Evolutionary conservation across 2,329 filamentous ascomycete genomes (phyloP), one percentile per base, ranked within the genome.

Genomic region (Magnaporthales sp.): DNA sequence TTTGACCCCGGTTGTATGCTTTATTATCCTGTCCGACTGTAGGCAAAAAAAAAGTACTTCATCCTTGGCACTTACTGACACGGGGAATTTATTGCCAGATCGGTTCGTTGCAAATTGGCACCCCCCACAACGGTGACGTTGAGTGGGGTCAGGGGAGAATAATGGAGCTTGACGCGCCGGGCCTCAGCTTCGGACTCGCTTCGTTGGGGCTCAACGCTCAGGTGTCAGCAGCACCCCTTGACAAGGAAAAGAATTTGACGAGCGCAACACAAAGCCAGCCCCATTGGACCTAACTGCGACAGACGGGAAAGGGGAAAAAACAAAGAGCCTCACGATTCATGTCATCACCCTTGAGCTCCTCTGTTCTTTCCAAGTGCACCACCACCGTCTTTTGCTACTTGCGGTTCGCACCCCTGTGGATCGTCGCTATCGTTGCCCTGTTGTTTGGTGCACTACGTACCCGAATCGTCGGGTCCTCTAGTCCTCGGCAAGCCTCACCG

Each of bases 401-500:
- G 26, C 77, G 79, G 68, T 75, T 73, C 54, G 69, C 77, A 26
- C 76, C 79, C 51, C 78, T 82, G 67, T 83, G 80, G 80, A 69
- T 73, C 31, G 71, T 80, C 66, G 80, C 76, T 9, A 62, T 82
- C 15, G 54, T 77, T 6, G 67, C 80, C 31, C 67, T 80, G 15
- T 67, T 78, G 64, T 56, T 78, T 24, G 75, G 74, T 66, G 74
- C 75, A 11, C 67, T 77, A 58, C 75, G 77, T 65, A 73, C 75
- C 19, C 66, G 58, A 26, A 29, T 67, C 24, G 9, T 54, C 3
- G 13, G 51, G 13, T 6, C 54, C 8, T 29, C 64, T 15, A n/a
- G 22, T 58, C 11, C n/a, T 26, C n/a, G n/a, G n/a, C 54, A 22
- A 10, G 22, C n/a, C 54, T 58, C 54, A 24, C 24, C 22, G 22